Evolutionary conservation across 805 yeast species (phyloP), one percentile per base, ranked within the genome.

Genomic region (Metschnikowia matae): DNA sequence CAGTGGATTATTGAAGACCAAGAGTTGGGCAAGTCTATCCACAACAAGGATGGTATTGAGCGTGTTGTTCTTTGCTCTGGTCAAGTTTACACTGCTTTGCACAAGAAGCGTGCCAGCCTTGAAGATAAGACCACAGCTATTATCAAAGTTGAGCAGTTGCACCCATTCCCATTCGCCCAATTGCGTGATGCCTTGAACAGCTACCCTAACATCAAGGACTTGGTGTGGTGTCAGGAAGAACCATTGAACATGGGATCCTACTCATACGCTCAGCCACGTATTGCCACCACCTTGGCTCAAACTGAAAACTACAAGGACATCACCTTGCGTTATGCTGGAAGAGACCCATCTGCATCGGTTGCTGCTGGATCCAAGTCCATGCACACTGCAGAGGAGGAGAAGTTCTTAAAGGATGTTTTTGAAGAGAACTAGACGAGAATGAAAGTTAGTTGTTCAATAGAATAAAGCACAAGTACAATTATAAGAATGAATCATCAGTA

Each of bases 91-190:
- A 85, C 97, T 50, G 88, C 96, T 35, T 78, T 94, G 64, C 87
- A 82, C 75, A 92, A 90, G 84, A 87, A 81, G 69, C 92, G 99
- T 76, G 88, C 82, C 50, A 68, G 84, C 23, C 60, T 87, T 53
- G 87, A 78, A 46, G 85, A 88, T 71, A 89, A 81, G 70, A 82
- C 82, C 61, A 89, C 97, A 52, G 97, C 98, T 3, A 77, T 94
- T 70, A 71, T 91, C 64, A 89, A 84, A 74, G 65, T 94, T 62
- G 99, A 94, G 75, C 98, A 94, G 78, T 68, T 91, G 64, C 97
- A 94, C 68, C 99, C 99, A 71, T 94, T 94, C 97, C 99, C 99
- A 73, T 94, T 77, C 74, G 91, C 94, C 50, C 97, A 89, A 77
- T 74, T 94, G 62, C 85, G 89, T 67, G 97, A 92, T 60, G 75